Evolutionary conservation across 2,329 filamentous ascomycete genomes (phyloP), one percentile per base, ranked within the genome.

Genomic region (Meredithiella fracta): DNA sequence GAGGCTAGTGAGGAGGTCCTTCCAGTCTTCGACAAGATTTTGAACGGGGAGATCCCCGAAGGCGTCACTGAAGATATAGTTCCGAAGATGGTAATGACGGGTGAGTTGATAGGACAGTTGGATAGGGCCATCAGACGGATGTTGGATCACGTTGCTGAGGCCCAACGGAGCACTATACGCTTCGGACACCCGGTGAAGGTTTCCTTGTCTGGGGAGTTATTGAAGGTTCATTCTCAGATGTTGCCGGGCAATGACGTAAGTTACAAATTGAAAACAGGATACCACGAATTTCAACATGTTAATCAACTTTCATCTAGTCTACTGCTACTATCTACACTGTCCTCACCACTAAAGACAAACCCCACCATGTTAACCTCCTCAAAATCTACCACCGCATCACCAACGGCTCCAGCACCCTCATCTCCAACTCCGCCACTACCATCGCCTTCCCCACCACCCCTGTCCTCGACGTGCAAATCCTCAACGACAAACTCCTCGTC

Each of bases 131-230:
- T 81, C 8, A 73, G 73, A n/a, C 67, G 67, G 6, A 73, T 87
- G 1, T 86, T 88, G 62, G 67, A 77, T 55, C 73, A 81, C 58
- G 80, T 89, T 64, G 80, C 86, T 60, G 78, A 83, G 66, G 78
- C 82, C 5, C 77, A 88, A 67, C 74, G 79, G 62, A 72, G 82
- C 55, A 83, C 80, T 56, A 82, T 89, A 9, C 70, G 82, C 3
- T 82, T 87, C 62, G 82, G 82, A 2, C 73, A 74, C 31, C 69
- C 75, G 2, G 69, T 73, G 2, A 70, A 67, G 53, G 62, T 81
- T 3, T 67, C 69, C 1, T 58, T 76, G 8, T 69, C 69, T 0
- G 63, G 63, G 60, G 76, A 64, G 60, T 71, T 69, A 62, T 77
- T 62, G 64, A 77, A 64, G 58, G 66, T 77, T 54, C 82, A 86